phyloP scores from a whole-genome alignment of 1,284 basidiomycete species.

The Malassezia slooffiae region DNA sequence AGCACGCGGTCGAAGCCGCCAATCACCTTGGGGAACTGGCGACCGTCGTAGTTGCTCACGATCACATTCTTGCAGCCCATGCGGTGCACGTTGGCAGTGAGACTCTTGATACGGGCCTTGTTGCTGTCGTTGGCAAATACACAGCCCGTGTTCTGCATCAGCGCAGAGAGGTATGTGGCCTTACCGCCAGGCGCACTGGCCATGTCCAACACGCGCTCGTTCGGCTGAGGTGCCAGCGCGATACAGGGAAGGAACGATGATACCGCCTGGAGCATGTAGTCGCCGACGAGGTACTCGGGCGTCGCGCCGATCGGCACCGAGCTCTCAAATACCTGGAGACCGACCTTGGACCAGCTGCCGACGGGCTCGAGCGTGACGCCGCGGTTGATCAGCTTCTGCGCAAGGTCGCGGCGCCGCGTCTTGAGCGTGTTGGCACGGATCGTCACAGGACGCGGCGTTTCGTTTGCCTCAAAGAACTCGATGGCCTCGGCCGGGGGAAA shows the following conservation, averaged over 20 bases:
- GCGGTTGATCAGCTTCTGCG: conserved; percentile 84
- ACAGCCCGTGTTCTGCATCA: conserved; percentile 92
- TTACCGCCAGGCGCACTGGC: conserved; percentile 97
- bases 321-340: conserved; percentile 93
- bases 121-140: conserved; percentile 98
- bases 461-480: conserved; percentile 97
- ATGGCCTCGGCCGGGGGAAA: conserved; percentile 82
- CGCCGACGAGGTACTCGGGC: conserved; percentile 95
- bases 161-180: conserved; percentile 57
- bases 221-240: conserved; percentile 79
- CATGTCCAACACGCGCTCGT: conserved; percentile 95
- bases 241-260: conserved; percentile 99
- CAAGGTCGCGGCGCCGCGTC: conserved; percentile 83
- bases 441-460: conserved; percentile 88
- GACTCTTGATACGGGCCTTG: conserved; percentile 86
- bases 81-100: conserved; percentile 91
- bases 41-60: conserved; percentile 90
- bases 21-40: conserved; percentile 98
- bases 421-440: conserved; percentile 95
- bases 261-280: conserved; percentile 99
- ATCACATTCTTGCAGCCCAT: conserved; percentile 97
- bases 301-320: conserved; percentile 85
- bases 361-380: conserved; percentile 88
- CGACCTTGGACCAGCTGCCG: conserved; percentile 97
- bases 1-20: conserved; percentile 95